A percentile compares a stretch with the other conserved stretches of the same genome.
These are phyloP conservation scores for Hypomyces rosellus DNA, from an alignment of 2,329 filamentous ascomycete species.

Conservation along the genomic window DNA sequence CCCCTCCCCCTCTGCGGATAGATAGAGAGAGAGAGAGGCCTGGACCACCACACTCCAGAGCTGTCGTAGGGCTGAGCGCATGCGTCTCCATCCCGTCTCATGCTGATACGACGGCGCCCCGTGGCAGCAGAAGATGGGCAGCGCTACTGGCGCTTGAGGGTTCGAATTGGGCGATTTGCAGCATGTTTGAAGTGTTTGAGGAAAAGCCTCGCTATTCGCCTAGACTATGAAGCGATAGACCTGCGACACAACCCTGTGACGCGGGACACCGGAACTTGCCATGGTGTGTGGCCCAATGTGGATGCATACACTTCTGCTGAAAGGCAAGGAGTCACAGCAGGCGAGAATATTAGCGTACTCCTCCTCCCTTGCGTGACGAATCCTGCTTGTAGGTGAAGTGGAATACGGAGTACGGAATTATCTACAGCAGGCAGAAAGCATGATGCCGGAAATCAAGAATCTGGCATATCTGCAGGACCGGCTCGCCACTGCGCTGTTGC, in stretches of 20 bases:
- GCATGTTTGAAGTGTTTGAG: neutral
- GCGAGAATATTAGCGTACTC: too few relatives aligned
- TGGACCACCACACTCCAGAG: neutral
- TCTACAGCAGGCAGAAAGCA: too few relatives aligned
- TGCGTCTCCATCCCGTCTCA: neutral
- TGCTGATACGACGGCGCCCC: constrained; percentile 1
- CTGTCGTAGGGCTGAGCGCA: constrained; percentile 7
- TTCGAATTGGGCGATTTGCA: neutral
- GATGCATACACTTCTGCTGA: too few relatives aligned
- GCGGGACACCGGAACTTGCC: neutral
- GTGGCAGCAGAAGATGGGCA: neutral
- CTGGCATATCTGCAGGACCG: too few relatives aligned
- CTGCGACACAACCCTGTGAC: neutral
- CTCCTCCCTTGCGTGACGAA: too few relatives aligned
- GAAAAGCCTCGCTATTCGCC: too few relatives aligned
- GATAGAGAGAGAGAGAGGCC: neutral
- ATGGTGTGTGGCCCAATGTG: neutral
- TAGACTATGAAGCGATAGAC: too few relatives aligned
- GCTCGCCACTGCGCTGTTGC: too few relatives aligned
- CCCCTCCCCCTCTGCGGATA: neutral
- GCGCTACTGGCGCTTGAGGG: constrained; percentile 10
- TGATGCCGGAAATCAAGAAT: too few relatives aligned
- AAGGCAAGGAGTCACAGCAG: too few relatives aligned
- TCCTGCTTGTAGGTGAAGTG: too few relatives aligned
- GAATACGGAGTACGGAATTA: too few relatives aligned